Evolutionary conservation across 2,329 filamentous ascomycete genomes (phyloP).

Genomic region (Coniochaeta sp.): DNA sequence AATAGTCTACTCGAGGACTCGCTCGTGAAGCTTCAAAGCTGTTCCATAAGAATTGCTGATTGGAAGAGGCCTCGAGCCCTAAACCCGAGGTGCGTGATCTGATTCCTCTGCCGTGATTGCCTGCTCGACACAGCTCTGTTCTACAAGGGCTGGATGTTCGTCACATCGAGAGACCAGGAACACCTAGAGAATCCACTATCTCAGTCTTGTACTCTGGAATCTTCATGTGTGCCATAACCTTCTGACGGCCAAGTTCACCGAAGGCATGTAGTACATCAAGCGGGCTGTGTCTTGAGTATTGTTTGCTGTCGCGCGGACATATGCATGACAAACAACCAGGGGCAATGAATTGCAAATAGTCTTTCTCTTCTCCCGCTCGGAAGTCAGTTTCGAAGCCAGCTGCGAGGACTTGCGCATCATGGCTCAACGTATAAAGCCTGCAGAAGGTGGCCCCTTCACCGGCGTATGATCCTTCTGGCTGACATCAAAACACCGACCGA

Average conservation of each 20-base stretch:
- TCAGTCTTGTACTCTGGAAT: not conserved
- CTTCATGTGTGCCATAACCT: not conserved
- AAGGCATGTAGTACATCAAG: not conserved
- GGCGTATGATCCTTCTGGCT: not conserved
- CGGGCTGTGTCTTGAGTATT: not conserved
- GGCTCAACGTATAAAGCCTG: not conserved
- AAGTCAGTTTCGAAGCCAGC: not conserved
- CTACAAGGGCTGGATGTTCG: not conserved
- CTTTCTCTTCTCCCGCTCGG: not conserved
- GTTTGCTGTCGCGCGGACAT: not conserved
- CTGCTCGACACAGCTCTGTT: not conserved
- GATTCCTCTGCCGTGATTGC: not conserved
- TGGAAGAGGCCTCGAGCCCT: not conserved
- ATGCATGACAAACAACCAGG: not conserved
- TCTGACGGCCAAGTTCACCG: not conserved
- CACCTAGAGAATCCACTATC: not conserved
- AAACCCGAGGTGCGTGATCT: not conserved
- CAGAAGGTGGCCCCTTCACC: not conserved
- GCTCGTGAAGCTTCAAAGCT: not conserved
- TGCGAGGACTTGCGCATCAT: not conserved
- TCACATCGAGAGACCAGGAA: not conserved
- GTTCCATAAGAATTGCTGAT: not conserved
- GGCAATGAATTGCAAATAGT: not conserved
- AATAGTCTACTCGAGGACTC: not conserved
- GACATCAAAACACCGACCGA: not conserved